Percentiles rank a stretch among this genome's conserved stretches.
These are phyloP conservation scores for Alternaria atra DNA, from an alignment of 2,329 filamentous ascomycete genomes.

Conservation along the genomic window DNA sequence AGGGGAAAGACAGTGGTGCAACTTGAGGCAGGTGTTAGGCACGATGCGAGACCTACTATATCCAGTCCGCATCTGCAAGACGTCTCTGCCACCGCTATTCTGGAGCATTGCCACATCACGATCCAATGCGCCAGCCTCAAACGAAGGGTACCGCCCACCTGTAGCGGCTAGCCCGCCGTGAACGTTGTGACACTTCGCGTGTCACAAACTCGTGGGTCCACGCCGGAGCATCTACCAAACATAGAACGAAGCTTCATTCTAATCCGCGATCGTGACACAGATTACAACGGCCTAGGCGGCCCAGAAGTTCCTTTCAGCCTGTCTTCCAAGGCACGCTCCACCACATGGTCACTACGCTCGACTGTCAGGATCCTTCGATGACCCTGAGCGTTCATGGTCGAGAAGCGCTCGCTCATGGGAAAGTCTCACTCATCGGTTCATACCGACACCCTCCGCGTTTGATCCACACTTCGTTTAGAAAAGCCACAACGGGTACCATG, in stretches of 20 bases:
- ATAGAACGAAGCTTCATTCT: conserved; percentile 34
- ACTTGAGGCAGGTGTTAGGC: conserved; percentile 32
- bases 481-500: conserved; percentile 14
- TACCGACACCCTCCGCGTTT: conserved; percentile 20
- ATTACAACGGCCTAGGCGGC: conserved; percentile 21
- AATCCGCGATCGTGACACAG: conserved; percentile 30
- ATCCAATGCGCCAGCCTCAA: conserved; percentile 49
- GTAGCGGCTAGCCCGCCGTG: conserved; percentile 43
- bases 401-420: conserved; percentile 15
- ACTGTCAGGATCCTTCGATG: conserved; percentile 20
- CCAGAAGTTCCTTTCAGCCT: conserved; percentile 29
- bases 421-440: conserved; percentile 28
- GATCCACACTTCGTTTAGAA: conserved; percentile 20
- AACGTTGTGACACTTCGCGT: conserved; percentile 40
- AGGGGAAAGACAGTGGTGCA: conserved; percentile 28
- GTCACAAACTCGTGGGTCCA: conserved; percentile 46
- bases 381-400: conserved; percentile 7
- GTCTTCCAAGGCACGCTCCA: conserved; percentile 31
- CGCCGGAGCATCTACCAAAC: conserved; percentile 37
- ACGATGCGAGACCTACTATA: conserved; percentile 46
- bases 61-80: conserved; percentile 41
- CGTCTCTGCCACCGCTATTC: conserved; percentile 29
- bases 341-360: conserved; percentile 22
- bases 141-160: conserved; percentile 40
- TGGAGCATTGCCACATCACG: conserved; percentile 40